These are phyloP conservation scores for Actinidia chinensis DNA, from an alignment of 179 eudicot genomes.

Conservation along the genomic window DNA sequence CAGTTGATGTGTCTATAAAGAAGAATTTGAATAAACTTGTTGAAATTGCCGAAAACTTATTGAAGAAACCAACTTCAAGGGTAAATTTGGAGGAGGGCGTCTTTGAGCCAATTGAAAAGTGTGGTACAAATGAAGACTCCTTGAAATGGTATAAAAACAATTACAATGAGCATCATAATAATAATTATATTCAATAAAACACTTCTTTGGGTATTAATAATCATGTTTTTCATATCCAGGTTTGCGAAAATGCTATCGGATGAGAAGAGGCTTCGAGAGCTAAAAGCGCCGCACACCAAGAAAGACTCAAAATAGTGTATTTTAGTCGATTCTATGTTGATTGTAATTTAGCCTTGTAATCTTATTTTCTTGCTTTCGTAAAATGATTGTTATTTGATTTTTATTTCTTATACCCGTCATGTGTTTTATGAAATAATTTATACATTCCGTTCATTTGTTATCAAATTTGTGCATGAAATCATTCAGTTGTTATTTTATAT, in stretches of 20 bases:
- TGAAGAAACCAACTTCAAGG: constrained; percentile 14
- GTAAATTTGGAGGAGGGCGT: constrained; percentile 14
- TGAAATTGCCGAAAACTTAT: neutral
- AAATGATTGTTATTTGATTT: no score
- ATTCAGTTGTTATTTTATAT: no score
- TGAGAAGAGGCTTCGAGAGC: constrained; percentile 32
- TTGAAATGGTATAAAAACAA: neutral
- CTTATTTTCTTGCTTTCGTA: no score
- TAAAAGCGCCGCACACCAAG: constrained; percentile 12
- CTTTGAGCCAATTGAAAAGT: neutral
- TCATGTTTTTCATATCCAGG: constrained; percentile 17
- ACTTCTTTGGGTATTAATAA: neutral
- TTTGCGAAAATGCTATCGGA: constrained; percentile 38
- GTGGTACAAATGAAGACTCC: constrained; percentile 8
- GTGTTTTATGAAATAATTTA: no score
- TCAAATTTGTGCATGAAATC: no score
- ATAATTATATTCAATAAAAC: no score
- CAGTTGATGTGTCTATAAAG: constrained; percentile 10
- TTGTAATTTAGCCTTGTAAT: no score
- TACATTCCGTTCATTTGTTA: no score
- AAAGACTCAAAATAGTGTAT: no score
- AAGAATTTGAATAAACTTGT: constrained; percentile 7
- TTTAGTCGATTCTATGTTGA: no score
- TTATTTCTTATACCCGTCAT: no score
- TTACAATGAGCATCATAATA: neutral